A percentile compares a stretch with the other conserved stretches of the same genome.
These are phyloP conservation scores for Fusarium sp. DNA, from an alignment of 2,329 filamentous ascomycete genomes.

Conservation along the genomic window DNA sequence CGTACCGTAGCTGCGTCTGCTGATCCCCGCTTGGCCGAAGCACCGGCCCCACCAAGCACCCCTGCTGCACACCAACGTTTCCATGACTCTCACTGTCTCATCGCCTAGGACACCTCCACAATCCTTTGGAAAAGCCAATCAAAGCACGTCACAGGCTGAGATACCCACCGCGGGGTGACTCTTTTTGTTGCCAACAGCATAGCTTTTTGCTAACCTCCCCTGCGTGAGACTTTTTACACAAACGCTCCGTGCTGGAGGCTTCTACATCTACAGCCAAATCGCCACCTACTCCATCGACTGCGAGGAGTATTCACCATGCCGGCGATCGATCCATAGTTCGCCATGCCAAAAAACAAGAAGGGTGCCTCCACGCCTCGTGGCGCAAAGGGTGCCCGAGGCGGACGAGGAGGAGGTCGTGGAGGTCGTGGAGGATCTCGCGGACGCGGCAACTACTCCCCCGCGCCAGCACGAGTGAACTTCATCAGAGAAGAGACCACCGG, in stretches of 20 bases:
- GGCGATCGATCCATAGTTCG: neutral
- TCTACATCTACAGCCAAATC: neutral
- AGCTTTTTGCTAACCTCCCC: slow-evolving; percentile 1
- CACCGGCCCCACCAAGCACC: neutral
- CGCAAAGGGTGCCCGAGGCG: slow-evolving; percentile 33
- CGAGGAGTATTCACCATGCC: slow-evolving; percentile 24
- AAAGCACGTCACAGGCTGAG: slow-evolving; percentile 3
- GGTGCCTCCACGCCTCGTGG: slow-evolving; percentile 35
- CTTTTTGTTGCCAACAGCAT: slow-evolving; percentile 30
- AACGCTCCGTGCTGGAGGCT: neutral
- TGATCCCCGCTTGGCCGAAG: slow-evolving; percentile 2
- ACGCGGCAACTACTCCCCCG: slow-evolving; percentile 18
- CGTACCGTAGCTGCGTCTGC: slow-evolving; percentile 1
- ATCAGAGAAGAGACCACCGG: slow-evolving; percentile 24
- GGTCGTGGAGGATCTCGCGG: slow-evolving; percentile 28
- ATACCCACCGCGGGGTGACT: slow-evolving; percentile 33
- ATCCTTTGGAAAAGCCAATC: slow-evolving; percentile 20
- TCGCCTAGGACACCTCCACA: slow-evolving; percentile 17
- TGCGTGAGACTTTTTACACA: neutral
- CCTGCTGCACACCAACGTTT: slow-evolving; percentile 5
- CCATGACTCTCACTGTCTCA: slow-evolving; percentile 34
- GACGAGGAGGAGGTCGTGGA: slow-evolving; percentile 33
- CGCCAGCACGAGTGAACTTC: slow-evolving; percentile 9
- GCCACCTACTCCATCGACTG: neutral
- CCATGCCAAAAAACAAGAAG: slow-evolving; percentile 45